Conservation (phyloP, 306 rosid genomes). For the Gynostemma pentaphyllum region DNA sequence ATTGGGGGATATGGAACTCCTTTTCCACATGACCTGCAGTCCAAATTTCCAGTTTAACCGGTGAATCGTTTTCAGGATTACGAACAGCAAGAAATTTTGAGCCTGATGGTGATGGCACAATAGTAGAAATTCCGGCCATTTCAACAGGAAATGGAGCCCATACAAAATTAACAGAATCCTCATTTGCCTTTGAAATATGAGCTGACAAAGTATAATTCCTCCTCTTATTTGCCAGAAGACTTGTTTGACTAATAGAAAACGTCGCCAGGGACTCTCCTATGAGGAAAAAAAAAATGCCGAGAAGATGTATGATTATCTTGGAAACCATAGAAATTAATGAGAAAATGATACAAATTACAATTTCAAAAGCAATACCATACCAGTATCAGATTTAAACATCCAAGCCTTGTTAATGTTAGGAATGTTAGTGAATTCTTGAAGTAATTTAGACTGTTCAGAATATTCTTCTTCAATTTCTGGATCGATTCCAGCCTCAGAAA, state of each 20-base stretch:
- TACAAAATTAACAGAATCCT: constrained; percentile 29
- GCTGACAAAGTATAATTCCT: constrained; percentile 43
- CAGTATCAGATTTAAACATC: constrained; percentile 42
- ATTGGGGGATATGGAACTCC: constrained; percentile 58
- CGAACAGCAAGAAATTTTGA: constrained; percentile 54
- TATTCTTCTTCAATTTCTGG: constrained; percentile 49
- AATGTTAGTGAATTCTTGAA: constrained; percentile 46
- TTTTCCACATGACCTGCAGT: constrained; percentile 47
- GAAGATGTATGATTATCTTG: neutral
- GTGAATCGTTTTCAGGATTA: constrained; percentile 42
- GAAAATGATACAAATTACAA: neutral
- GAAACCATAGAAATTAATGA: neutral
- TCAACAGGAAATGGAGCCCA: constrained; percentile 79
- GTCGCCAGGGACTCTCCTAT: constrained; percentile 47
- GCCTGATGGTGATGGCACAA: constrained; percentile 75
- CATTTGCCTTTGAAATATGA: constrained; percentile 30
- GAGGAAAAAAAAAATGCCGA: neutral
- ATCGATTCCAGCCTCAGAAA: constrained; percentile 40
- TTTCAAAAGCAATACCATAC: constrained; percentile 20
- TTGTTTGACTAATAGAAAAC: constrained; percentile 48
- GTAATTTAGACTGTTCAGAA: constrained; percentile 49
- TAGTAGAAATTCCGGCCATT: constrained; percentile 44
- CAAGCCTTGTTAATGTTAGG: constrained; percentile 70
- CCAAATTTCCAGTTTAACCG: constrained; percentile 62
- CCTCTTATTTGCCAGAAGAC: constrained; percentile 52